Base-by-base conservation (phyloP, 306 rosid genomes). In the Betula pendula region DNA sequence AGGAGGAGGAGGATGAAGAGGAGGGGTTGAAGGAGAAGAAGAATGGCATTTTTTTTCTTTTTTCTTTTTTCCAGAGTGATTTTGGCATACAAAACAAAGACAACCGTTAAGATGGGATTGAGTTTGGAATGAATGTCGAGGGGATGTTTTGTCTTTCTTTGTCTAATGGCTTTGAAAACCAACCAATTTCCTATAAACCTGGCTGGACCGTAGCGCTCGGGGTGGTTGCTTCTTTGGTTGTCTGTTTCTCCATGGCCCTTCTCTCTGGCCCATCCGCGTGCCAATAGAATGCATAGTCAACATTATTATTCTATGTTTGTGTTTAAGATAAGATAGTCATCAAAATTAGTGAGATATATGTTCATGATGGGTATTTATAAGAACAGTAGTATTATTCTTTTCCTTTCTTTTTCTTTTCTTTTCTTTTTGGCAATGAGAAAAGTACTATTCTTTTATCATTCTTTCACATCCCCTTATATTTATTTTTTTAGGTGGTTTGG, bases 141-240 rank as follows among this genome's bases (percentile, higher is more conserved):
- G 77, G 84, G 76, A 79, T 85, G 82, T 33, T 86, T 73, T 68
- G 73, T 72, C 80, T 77, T 25, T 73, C 81, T 72, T 50, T 76
- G 78, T 68, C 22, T 33, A 5, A 72, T 73, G 80, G 70, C 81
- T 48, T 70, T 74, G 59, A 78, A 80, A 82, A 75, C 91, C 97
- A 74, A 78, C 68, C 88, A 81, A 75, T 79, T 70, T 53, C 92
- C 96, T 80, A 68, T 70, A 19, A 69, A 84, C 68, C 47, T 55
- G 97, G 87, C 90, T 85, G 79, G 17, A 73, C 45, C 87, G 83
- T 84, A 78, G 94, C 86, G 70, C 70, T 75, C 85, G 72, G 40
- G n/a, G n/a, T n/a, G 38, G 0, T 31, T 19, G 51, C 71, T 11
- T 29, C 6, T 44, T 56, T 29, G 35, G 40, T 40, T 51, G 62